A percentile compares a stretch with the other conserved stretches of the same genome.
Conservation (phyloP, 106 monocot species). For the Phalaenopsis equestris region DNA sequence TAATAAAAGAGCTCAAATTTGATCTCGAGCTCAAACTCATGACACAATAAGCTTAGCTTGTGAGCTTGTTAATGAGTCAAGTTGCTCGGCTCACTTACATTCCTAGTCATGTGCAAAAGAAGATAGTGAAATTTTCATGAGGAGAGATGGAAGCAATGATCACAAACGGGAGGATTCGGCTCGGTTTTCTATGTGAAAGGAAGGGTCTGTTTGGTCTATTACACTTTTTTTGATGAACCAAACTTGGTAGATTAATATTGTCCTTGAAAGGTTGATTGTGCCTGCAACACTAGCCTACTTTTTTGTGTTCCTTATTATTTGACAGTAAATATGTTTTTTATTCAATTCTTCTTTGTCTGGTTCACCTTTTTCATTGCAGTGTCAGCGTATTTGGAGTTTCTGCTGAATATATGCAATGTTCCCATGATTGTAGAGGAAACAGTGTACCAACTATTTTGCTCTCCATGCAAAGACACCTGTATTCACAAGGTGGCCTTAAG, state of each 20-base stretch:
- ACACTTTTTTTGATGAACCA: neutral
- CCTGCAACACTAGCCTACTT: neutral
- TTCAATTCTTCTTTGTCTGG: neutral
- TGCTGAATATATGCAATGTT: slow-evolving; percentile 51
- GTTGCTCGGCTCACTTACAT: too few species aligned
- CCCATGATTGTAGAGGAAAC: slow-evolving; percentile 44
- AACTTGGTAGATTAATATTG: neutral
- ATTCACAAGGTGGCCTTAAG: slow-evolving; percentile 42
- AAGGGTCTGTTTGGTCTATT: too few species aligned
- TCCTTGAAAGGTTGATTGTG: too few species aligned
- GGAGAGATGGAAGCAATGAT: too few species aligned
- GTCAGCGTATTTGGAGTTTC: slow-evolving; percentile 58
- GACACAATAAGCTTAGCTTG: too few species aligned
- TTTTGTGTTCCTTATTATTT: neutral
- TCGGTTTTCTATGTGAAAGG: too few species aligned
- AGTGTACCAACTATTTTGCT: slow-evolving; percentile 52
- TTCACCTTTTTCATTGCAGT: slow-evolving; percentile 17
- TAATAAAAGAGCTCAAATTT: too few species aligned
- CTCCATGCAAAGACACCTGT: slow-evolving; percentile 43
- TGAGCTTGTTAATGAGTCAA: too few species aligned
- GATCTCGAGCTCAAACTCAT: too few species aligned
- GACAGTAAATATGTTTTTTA: neutral
- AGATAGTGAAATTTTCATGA: too few species aligned
- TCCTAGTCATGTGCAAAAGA: too few species aligned
- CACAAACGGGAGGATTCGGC: too few species aligned